Evolutionary conservation across 2,329 filamentous ascomycete species (phyloP).

Genomic region (Cytospora chrysosperma): DNA sequence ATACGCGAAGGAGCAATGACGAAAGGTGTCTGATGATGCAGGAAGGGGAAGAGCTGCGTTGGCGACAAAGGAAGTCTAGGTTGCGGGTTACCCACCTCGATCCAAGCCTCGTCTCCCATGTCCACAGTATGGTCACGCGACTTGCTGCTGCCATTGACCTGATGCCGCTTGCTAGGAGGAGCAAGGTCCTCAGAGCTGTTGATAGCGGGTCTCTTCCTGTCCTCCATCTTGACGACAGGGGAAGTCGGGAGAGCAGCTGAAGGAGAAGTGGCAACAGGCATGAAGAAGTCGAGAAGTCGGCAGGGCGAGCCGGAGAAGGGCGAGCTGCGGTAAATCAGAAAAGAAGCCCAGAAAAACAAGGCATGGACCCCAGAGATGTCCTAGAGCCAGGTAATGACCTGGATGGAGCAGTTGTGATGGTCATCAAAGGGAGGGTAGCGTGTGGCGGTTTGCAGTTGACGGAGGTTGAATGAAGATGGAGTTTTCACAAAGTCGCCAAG

Average conservation of each 20-base stretch:
- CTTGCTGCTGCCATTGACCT: conserved; percentile 73
- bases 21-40: conserved; percentile 1
- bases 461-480: conserved; percentile 28
- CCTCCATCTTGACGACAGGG: conserved; percentile 94
- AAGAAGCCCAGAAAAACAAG: conserved; percentile 12
- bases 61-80: conserved; percentile 17
- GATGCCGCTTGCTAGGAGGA: conserved; percentile 89
- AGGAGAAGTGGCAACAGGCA: conserved; percentile 79
- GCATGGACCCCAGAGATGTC: conserved; percentile 18
- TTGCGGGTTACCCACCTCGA: conserved; percentile 60
- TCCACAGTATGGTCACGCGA: conserved; percentile 55
- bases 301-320: conserved; percentile 56
- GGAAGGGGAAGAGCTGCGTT: not conserved
- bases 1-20: not conserved
- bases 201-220: conserved; percentile 92
- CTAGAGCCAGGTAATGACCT: conserved; percentile 38
- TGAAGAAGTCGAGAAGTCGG: conserved; percentile 56
- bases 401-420: conserved; percentile 33
- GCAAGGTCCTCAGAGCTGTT: conserved; percentile 78
- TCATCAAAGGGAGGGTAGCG: conserved; percentile 36
- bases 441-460: conserved; percentile 14
- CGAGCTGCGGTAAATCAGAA: conserved; percentile 31
- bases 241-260: conserved; percentile 72
- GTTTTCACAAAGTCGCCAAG: conserved; percentile 25
- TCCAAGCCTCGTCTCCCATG: conserved; percentile 60